Percentiles rank a stretch among this genome's conserved stretches.
Conservation (phyloP, 148 eudicot species). For the Selenicereus undatus region DNA sequence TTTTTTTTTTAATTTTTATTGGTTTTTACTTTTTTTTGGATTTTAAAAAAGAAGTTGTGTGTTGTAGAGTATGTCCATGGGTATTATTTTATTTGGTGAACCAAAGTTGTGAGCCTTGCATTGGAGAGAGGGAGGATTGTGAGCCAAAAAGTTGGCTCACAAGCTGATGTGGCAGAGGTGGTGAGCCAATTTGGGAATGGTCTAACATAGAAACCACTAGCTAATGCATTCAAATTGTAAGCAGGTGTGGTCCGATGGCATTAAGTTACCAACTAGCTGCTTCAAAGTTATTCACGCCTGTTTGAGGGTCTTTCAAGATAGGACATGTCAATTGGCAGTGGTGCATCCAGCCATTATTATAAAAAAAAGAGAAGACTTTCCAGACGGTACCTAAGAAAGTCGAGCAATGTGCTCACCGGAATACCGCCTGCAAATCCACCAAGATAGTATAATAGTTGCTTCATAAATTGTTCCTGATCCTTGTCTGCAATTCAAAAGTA, state of each 20-base stretch:
- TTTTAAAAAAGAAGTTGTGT: no score
- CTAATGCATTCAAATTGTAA: not conserved
- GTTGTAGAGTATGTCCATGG: no score
- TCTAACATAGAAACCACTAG: not conserved
- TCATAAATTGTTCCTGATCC: conserved; percentile 91
- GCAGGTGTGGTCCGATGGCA: not conserved
- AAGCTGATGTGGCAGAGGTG: no score
- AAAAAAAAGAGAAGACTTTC: conserved; percentile 33
- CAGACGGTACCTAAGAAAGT: conserved; percentile 69
- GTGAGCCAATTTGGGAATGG: no score
- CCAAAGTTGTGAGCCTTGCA: no score
- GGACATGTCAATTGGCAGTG: not conserved
- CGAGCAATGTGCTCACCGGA: conserved; percentile 99
- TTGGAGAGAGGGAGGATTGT: no score
- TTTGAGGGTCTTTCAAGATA: not conserved
- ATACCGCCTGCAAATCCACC: conserved; percentile 94
- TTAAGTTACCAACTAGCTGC: not conserved
- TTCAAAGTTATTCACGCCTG: not conserved
- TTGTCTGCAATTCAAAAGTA: conserved; percentile 47
- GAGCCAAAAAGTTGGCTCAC: no score
- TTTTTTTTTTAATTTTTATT: no score
- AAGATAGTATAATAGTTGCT: conserved; percentile 83
- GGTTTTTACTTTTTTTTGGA: no score
- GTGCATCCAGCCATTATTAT: conserved; percentile 18
- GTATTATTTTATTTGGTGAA: no score